phyloP scores from a whole-genome alignment of 768 basidiomycete species.

The Phaffia australis region DNA sequence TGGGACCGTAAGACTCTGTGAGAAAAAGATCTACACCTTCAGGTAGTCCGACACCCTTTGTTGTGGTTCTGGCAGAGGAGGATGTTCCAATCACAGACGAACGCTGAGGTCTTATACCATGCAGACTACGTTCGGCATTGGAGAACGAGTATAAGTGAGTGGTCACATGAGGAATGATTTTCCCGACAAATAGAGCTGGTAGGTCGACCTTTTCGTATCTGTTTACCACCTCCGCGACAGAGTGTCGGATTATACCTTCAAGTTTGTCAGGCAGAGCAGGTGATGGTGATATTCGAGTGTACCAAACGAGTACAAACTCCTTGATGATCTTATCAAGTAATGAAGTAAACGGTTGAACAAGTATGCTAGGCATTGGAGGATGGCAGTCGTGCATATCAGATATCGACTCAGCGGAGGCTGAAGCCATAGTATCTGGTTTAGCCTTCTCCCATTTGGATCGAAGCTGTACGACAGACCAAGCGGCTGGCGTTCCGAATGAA shows the following conservation, averaged over 20 bases:
- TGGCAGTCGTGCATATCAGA: slow-evolving; percentile 41
- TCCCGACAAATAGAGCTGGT: slow-evolving; percentile 64
- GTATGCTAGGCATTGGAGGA: slow-evolving; percentile 49
- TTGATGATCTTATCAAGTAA: slow-evolving; percentile 68
- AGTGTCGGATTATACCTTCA: slow-evolving; percentile 59
- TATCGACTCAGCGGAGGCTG: neutral
- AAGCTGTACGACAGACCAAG: slow-evolving; percentile 82
- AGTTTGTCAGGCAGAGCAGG: slow-evolving; percentile 80
- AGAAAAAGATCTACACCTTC: slow-evolving; percentile 79
- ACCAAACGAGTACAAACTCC: slow-evolving; percentile 87
- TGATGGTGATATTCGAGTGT: slow-evolving; percentile 66
- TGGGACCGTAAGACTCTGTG: slow-evolving; percentile 63
- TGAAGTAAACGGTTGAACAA: slow-evolving; percentile 65
- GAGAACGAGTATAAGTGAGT: slow-evolving; percentile 77
- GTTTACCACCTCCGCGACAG: slow-evolving; percentile 50
- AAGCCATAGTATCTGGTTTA: slow-evolving; percentile 49
- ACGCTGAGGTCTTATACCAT: slow-evolving; percentile 26
- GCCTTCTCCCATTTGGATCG: slow-evolving; percentile 82
- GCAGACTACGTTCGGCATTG: slow-evolving; percentile 55
- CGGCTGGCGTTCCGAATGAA: slow-evolving; percentile 81
- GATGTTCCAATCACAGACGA: slow-evolving; percentile 24
- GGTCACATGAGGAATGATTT: slow-evolving; percentile 78
- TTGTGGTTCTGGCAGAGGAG: slow-evolving; percentile 26
- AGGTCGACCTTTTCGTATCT: slow-evolving; percentile 56
- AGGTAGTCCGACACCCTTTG: slow-evolving; percentile 11